Evolutionary conservation across 306 rosid species (phyloP), one percentile per base, ranked within the genome.

Genomic region (Myrica gale): DNA sequence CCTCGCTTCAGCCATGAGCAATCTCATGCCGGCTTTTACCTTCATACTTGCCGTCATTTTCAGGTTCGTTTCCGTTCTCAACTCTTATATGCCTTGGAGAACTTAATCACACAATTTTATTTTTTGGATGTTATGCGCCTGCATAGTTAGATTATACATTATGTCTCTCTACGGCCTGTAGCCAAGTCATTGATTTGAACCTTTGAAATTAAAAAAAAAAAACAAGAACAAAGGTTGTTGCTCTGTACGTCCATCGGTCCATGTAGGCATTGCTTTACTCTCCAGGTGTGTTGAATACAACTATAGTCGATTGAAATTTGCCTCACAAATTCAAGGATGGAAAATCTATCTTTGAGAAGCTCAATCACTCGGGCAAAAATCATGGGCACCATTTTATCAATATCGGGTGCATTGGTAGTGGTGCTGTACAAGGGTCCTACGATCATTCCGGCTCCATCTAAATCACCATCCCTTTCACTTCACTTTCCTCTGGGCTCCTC

Each of bases 21-120:
- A 78, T 61, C 90, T 89, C 65, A 51, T 79, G 2, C 94, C 91
- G 0, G 90, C 87, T 32, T 85, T 84, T 44, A 84, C 91, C 19
- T 85, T 89, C 85, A 69, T 85, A 4, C 77, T 89, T 17, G 91
- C 94, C 0, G 23, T 75, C 37, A n/a, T 85, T 80, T 87, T 87
- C 85, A 84, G 90, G 94, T 89, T 58, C 16, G 39, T 15, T 26
- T 48, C 19, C 62, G 63, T 47, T 3, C 17, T 53, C 3, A 19
- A 32, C 37, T 32, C 26, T 65, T 10, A 26, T 41, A 32, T 32
- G 37, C 23, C 20, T 41, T 1, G 45, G 23, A 16, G 11, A 15
- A 37, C 19, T 46, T 1, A 11, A 4, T 62, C 12, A 5, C 4
- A 1, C 19, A 19, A 11, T 11, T 65, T 65, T 16, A 39, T 41